Conservation (phyloP, 805 yeast species). For the Saturnispora sekii region DNA sequence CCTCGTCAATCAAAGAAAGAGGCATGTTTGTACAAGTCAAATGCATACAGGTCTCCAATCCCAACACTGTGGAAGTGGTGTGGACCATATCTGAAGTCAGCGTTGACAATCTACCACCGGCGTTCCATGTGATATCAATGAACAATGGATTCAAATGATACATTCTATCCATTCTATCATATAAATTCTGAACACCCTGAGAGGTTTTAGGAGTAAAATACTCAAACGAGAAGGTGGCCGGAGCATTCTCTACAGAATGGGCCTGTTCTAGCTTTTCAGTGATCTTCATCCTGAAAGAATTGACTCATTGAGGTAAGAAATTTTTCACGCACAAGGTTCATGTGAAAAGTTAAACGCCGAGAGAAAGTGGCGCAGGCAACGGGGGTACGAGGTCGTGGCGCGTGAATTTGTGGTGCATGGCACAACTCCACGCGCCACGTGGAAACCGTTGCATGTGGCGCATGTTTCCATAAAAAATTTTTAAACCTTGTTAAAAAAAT, state of each 20-base stretch:
- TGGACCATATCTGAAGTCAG: constrained; percentile 87
- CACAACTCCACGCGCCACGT: too few relatives aligned
- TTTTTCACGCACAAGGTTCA: neutral
- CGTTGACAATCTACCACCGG: constrained; percentile 82
- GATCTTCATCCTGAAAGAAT: constrained; percentile 30
- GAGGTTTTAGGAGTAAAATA: constrained; percentile 96
- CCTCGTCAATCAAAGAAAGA: constrained; percentile 66
- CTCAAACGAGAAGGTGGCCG: constrained; percentile 87
- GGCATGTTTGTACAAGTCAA: constrained; percentile 96
- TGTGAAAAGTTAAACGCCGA: neutral
- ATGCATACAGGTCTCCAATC: constrained; percentile 96
- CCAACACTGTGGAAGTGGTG: constrained; percentile 81
- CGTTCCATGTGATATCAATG: constrained; percentile 97
- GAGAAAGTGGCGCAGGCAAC: too few relatives aligned
- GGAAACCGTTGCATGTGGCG: too few relatives aligned
- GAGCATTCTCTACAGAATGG: constrained; percentile 24
- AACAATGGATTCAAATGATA: constrained; percentile 83
- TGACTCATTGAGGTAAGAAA: constrained; percentile 3
- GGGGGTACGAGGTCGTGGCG: neutral
- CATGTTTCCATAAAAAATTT: neutral
- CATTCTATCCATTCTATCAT: constrained; percentile 98
- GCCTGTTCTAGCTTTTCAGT: constrained; percentile 35
- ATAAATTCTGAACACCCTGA: constrained; percentile 92
- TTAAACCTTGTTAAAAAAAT: neutral
- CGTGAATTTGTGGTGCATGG: neutral